Conservation (phyloP, 345 rosid genomes). For the Ceriops decandra region DNA sequence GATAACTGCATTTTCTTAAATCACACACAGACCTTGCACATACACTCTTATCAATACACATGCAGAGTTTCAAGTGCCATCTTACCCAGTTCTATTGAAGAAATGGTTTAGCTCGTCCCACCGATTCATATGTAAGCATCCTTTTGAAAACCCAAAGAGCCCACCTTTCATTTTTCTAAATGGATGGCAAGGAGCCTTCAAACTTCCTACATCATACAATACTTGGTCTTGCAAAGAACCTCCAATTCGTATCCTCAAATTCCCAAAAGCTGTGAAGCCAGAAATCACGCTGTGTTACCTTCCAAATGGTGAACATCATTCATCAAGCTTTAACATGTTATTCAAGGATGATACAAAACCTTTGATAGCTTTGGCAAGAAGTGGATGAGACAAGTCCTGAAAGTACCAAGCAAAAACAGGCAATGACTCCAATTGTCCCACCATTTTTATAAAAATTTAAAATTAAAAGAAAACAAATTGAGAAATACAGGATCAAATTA, state of each 20-base stretch:
- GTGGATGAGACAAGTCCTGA: constrained; percentile 81
- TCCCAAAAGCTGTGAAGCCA: constrained; percentile 54
- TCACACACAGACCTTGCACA: too few relatives aligned
- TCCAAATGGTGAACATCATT: background rate
- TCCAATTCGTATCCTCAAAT: constrained; percentile 84
- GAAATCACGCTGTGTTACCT: constrained; percentile 1
- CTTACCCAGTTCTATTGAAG: constrained; percentile 62
- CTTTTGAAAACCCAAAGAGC: constrained; percentile 85
- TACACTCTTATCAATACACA: background rate
- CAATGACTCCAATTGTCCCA: constrained; percentile 4
- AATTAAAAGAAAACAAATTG: background rate
- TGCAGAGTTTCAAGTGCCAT: constrained; percentile 7
- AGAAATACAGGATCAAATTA: background rate
- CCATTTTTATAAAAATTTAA: constrained; percentile 6
- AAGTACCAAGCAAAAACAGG: constrained; percentile 17
- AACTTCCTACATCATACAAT: constrained; percentile 57
- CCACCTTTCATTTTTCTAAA: constrained; percentile 56
- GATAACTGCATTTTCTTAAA: background rate
- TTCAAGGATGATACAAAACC: constrained; percentile 39
- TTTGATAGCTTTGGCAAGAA: constrained; percentile 70
- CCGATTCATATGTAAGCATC: constrained; percentile 84
- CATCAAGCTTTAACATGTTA: constrained; percentile 5
- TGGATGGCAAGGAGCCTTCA: constrained; percentile 64
- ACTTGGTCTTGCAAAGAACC: constrained; percentile 98
- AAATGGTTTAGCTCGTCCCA: constrained; percentile 85